These are phyloP conservation scores for Aspergillus nidulans DNA, from an alignment of 495 filamentous ascomycete species.

Conservation along the genomic window DNA sequence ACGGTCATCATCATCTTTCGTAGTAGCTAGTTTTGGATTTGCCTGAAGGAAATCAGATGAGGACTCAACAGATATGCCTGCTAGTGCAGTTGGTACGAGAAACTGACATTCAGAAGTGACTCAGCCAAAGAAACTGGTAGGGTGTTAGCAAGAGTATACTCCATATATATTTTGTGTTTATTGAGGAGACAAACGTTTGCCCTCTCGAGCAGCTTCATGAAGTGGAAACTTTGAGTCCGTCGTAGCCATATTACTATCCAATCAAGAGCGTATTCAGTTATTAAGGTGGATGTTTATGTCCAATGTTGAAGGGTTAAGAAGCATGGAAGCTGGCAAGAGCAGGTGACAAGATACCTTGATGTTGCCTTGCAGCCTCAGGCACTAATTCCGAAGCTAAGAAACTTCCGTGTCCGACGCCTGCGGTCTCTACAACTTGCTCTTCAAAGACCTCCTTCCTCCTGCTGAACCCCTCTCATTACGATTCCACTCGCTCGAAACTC, in stretches of 20 bases:
- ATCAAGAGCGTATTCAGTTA: not conserved
- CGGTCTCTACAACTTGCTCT: slow-evolving; percentile 1
- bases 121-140: slow-evolving; percentile 60
- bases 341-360: slow-evolving; percentile 4
- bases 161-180: slow-evolving; percentile 6
- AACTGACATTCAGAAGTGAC: slow-evolving; percentile 62
- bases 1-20: slow-evolving; percentile 83
- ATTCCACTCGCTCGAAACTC: not conserved
- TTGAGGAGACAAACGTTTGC: slow-evolving; percentile 58
- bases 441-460: not conserved
- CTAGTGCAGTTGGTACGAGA: not conserved
- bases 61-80: slow-evolving; percentile 5
- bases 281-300: not conserved
- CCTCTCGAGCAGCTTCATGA: slow-evolving; percentile 85
- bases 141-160: slow-evolving; percentile 6
- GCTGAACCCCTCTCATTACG: not conserved
- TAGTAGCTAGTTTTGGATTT: slow-evolving; percentile 70
- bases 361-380: slow-evolving; percentile 22
- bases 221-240: slow-evolving; percentile 67
- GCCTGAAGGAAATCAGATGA: slow-evolving; percentile 41
- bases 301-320: not conserved
- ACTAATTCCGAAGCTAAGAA: slow-evolving; percentile 18
- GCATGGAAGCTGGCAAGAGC: not conserved
- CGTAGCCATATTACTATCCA: slow-evolving; percentile 33
- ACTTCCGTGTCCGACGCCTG: slow-evolving; percentile 5